Conservation (phyloP, 257 asterid genomes). For the Forsythia suspensa region DNA sequence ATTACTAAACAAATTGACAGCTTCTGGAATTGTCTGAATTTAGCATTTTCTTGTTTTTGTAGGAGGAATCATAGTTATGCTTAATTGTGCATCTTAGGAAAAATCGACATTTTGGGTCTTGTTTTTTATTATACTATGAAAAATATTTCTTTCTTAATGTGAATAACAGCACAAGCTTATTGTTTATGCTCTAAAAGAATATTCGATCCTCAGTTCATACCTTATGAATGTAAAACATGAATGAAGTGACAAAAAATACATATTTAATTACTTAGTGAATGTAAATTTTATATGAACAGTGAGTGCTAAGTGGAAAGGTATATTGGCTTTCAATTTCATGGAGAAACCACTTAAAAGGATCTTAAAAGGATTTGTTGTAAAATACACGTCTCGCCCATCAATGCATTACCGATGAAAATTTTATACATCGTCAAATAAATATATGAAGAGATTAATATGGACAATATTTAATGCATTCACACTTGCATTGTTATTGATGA, state of each 20-base stretch:
- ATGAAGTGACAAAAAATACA: not conserved
- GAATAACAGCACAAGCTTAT: not conserved
- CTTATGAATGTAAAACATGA: not conserved
- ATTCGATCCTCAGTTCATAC: not conserved
- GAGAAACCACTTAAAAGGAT: not conserved
- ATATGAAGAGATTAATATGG: too few relatives aligned
- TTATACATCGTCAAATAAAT: too few relatives aligned
- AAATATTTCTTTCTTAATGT: not conserved
- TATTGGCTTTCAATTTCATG: not conserved
- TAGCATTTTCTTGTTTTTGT: slow-evolving; percentile 11
- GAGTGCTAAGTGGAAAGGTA: not conserved
- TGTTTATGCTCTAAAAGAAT: not conserved
- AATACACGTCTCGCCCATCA: not conserved
- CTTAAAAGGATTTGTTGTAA: not conserved
- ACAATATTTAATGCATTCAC: too few relatives aligned
- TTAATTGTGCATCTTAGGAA: not conserved
- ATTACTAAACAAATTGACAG: slow-evolving; percentile 15
- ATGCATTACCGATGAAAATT: not conserved
- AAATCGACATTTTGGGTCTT: not conserved
- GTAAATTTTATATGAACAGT: not conserved
- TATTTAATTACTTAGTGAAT: not conserved
- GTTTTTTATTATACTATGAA: not conserved
- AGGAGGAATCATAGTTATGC: not conserved
- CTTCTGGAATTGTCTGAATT: slow-evolving; percentile 3
- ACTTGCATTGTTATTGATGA: too few relatives aligned